Evolutionary conservation across 202 grass and related monocot species (phyloP), one percentile per base, ranked within the genome.

Genomic region (Schoenoplectus tabernaemontani): DNA sequence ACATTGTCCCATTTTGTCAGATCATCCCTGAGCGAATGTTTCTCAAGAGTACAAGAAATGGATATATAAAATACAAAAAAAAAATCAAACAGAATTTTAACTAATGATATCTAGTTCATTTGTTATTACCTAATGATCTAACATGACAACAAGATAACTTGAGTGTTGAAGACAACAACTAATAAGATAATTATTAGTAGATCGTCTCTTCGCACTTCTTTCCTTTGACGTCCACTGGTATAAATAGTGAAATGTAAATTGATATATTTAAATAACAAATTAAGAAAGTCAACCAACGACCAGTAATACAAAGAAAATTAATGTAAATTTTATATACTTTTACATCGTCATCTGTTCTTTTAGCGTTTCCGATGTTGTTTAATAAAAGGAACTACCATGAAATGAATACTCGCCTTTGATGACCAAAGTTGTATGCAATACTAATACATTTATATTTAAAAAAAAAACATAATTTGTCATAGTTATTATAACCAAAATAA

Each of bases 191-290:
- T 41, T 9, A 17, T 7, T 17, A 17, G 4, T 16, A 28, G 28
- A 28, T 64, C 28, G 17, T 36, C 58, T 64, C 7, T 15, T 65
- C 1, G 20, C 4, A 9, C 3, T 19, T 62, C 11, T 32, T 28
- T 28, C 28, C 28, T 28, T 66, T 2, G 1, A 4, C 17, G 17
- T 8, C 63, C 12, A 66, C 62, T 62, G 38, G 62, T 38, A 67
- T 42, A 28, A 42, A 67, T 67, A 67, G 39, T 64, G 13, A 67
- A 67, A 41, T 67, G 63, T 67, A 28, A 67, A 67, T 67, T 67
- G 64, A 20, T 41, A 42, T 67, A 67, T 20, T 67, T 67, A 67
- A 28, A 42, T 42, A 67, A 20, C 13, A 42, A 64, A 22, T 42
- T 67, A 10, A 22, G 4, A 41, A 66, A 66, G 64, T 67, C 36